Conservation (phyloP, 352 stramenopile genomes). For the Phytopythium helicoides region DNA sequence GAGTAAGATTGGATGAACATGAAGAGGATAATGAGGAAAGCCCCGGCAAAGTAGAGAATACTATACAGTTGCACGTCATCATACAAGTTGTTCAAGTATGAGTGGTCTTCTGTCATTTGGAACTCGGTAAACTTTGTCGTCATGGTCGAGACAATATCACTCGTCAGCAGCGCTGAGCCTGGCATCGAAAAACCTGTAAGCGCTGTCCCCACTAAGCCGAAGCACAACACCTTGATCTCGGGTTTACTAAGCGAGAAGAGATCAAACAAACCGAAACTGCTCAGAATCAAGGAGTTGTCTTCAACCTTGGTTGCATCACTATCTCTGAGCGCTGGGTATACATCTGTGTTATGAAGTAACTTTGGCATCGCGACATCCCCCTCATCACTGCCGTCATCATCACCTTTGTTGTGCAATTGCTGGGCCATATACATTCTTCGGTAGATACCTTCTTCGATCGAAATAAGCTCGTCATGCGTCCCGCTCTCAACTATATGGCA, state of each 20-base stretch:
- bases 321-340: slow-evolving; percentile 15
- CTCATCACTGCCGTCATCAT: slow-evolving; percentile 9
- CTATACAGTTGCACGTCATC: slow-evolving; percentile 20
- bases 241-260: slow-evolving; percentile 3
- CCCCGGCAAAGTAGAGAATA: slow-evolving; percentile 18
- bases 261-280: background rate
- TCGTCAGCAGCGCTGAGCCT: slow-evolving; percentile 20
- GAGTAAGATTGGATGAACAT: no score
- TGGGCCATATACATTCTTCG: slow-evolving; percentile 77
- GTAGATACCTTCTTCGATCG: slow-evolving; percentile 50
- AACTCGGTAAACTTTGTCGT: slow-evolving; percentile 22
- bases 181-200: slow-evolving; percentile 26
- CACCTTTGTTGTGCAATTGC: no score
- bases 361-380: background rate
- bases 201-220: slow-evolving; percentile 18
- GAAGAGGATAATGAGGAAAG: slow-evolving; percentile 10
- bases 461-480: slow-evolving; percentile 32
- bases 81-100: slow-evolving; percentile 20
- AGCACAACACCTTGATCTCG: slow-evolving; percentile 4
- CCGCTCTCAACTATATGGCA: slow-evolving; percentile 43
- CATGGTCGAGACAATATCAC: slow-evolving; percentile 25
- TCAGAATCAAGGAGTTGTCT: slow-evolving; percentile 6
- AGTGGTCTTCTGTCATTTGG: slow-evolving; percentile 11
- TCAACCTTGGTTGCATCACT: slow-evolving; percentile 13
- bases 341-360: no score